Percentiles rank a stretch among this genome's conserved stretches.
phyloP scores from a whole-genome alignment of 345 rosid species.

The Moringa oleifera region DNA sequence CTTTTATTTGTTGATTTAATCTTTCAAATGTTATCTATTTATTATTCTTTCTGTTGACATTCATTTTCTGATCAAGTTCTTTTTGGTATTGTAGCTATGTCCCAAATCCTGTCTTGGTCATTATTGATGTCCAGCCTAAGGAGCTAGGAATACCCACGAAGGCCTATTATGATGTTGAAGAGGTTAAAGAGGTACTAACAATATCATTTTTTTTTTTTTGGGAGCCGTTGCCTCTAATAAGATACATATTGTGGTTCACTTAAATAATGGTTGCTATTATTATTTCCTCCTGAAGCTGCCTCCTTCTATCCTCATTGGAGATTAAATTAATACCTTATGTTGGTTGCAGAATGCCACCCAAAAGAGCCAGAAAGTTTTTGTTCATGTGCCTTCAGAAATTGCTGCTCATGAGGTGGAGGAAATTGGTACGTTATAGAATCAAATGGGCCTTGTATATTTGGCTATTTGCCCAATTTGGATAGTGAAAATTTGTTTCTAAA shows the following conservation, averaged over 20 bases:
- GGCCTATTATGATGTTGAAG: conserved; percentile 83
- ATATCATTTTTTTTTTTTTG: neutral
- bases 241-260: neutral
- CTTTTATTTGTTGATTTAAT: neutral
- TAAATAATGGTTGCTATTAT: neutral
- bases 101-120: conserved; percentile 82
- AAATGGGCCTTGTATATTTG: neutral
- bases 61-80: conserved; percentile 1
- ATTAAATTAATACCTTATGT: neutral
- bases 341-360: conserved; percentile 75
- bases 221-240: neutral
- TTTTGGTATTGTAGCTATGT: conserved; percentile 57
- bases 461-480: neutral
- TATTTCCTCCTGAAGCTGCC: neutral
- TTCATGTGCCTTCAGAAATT: conserved; percentile 74
- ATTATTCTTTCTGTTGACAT: neutral
- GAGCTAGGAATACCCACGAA: conserved; percentile 90
- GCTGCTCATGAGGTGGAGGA: conserved; percentile 89
- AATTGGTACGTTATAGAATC: conserved; percentile 44
- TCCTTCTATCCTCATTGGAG: neutral
- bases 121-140: conserved; percentile 85
- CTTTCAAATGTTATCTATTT: neutral
- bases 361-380: conserved; percentile 81
- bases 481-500: neutral
- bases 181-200: conserved; percentile 57